Evolutionary conservation across 306 rosid species (phyloP).

Genomic region (Vigna mungo): DNA sequence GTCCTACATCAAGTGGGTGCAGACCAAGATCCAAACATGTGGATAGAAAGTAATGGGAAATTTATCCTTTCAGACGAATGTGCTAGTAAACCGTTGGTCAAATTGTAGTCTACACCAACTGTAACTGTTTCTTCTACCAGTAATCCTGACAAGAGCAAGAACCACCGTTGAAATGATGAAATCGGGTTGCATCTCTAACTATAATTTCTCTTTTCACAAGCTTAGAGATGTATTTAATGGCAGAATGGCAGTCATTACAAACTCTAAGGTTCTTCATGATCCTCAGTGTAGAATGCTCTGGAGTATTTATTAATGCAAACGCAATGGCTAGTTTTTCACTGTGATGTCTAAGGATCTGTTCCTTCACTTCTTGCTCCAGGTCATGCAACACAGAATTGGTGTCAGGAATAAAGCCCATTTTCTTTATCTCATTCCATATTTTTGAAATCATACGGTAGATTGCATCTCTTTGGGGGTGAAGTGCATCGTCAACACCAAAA

Average conservation of each 20-base stretch:
- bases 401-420: constrained; percentile 75
- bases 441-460: constrained; percentile 68
- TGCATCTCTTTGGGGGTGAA: constrained; percentile 77
- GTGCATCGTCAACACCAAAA: constrained; percentile 79
- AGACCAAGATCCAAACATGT: too few species aligned
- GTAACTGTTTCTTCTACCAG: constrained; percentile 61
- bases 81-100: constrained; percentile 3
- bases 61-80: constrained; percentile 5
- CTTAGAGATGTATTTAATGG: constrained; percentile 86
- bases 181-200: constrained; percentile 78
- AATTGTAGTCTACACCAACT: constrained; percentile 16
- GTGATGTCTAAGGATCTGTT: constrained; percentile 75
- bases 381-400: constrained; percentile 72
- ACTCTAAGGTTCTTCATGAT: constrained; percentile 91
- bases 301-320: constrained; percentile 76
- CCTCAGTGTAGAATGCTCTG: constrained; percentile 64
- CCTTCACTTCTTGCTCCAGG: constrained; percentile 79
- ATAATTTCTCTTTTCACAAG: constrained; percentile 83
- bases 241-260: constrained; percentile 83
- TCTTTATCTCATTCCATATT: constrained; percentile 84
- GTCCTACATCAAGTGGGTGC: too few species aligned
- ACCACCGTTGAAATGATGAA: constrained; percentile 89
- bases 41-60: constrained; percentile 12
- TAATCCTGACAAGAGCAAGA: constrained; percentile 83
- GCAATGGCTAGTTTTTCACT: constrained; percentile 88